A percentile compares a stretch with the other conserved stretches of the same genome.
These are phyloP conservation scores for Tetramitus jugosus DNA, from an alignment of 208 protist genomes.

Conservation along the genomic window DNA sequence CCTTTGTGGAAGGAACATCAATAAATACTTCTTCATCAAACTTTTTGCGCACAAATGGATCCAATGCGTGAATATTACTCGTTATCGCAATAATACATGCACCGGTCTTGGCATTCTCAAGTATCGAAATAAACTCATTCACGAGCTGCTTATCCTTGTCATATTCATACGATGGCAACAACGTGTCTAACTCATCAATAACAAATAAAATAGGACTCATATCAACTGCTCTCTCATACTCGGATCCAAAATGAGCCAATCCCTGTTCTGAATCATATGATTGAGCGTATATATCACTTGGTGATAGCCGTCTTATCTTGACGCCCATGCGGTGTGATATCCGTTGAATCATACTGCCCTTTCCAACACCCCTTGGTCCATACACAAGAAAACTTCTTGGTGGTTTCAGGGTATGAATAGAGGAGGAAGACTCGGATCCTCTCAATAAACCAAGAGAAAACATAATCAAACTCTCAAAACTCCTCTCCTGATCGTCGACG, in stretches of 20 bases:
- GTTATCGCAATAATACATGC: not conserved
- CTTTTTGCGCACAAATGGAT: constrained; percentile 12
- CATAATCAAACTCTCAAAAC: too few relatives aligned
- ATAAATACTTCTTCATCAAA: constrained; percentile 8
- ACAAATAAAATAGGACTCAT: not conserved
- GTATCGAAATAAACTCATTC: not conserved
- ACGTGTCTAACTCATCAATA: constrained; percentile 5
- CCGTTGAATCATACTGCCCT: not conserved
- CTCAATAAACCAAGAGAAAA: too few relatives aligned
- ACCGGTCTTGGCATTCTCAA: not conserved
- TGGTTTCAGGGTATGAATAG: too few relatives aligned
- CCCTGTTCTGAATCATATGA: not conserved
- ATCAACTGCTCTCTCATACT: not conserved
- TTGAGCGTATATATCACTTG: not conserved
- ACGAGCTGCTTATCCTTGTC: not conserved
- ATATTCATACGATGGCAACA: not conserved
- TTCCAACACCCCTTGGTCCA: constrained; percentile 3
- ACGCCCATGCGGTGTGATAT: not conserved
- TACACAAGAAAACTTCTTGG: not conserved
- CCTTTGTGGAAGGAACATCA: not conserved
- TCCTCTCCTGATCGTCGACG: too few relatives aligned
- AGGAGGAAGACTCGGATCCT: too few relatives aligned
- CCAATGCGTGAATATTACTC: not conserved
- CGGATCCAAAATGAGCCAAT: not conserved
- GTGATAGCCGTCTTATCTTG: not conserved